phyloP scores from a whole-genome alignment of 2,329 filamentous ascomycete genomes.

The Furcasterigmium furcatum region DNA sequence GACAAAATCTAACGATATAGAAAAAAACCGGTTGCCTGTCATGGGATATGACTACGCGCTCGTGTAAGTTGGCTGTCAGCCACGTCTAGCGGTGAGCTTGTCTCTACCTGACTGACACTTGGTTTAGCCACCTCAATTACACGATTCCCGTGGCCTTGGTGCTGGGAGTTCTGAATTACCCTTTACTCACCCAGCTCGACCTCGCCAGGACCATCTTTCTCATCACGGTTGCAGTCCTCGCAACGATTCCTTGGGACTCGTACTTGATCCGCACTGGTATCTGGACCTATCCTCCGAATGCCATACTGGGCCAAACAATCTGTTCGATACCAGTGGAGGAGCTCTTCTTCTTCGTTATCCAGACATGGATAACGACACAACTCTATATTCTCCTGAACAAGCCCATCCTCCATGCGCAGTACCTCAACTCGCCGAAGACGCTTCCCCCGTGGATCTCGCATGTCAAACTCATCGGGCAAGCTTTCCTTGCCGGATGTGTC shows the following conservation, averaged over 20 bases:
- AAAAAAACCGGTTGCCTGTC: conserved; percentile 9
- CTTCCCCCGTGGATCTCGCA: conserved; percentile 16
- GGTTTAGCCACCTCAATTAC: conserved; percentile 59
- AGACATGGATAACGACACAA: conserved; percentile 70
- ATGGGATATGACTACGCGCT: conserved; percentile 62
- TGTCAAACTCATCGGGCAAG: conserved; percentile 44
- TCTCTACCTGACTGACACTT: neutral
- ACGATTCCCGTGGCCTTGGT: conserved; percentile 61
- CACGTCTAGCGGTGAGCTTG: too few relatives aligned
- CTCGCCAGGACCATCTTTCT: conserved; percentile 60
- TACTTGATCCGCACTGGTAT: conserved; percentile 66
- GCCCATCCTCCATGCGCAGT: conserved; percentile 49
- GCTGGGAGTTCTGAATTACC: conserved; percentile 56
- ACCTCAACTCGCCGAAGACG: conserved; percentile 27
- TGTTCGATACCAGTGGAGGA: conserved; percentile 69
- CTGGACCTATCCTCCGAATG: conserved; percentile 68
- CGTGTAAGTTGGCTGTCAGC: conserved; percentile 44
- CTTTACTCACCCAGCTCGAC: conserved; percentile 60
- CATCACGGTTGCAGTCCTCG: conserved; percentile 58
- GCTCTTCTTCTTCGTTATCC: conserved; percentile 74
- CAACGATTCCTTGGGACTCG: conserved; percentile 75
- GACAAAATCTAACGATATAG: too few relatives aligned
- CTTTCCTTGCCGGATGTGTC: conserved; percentile 41
- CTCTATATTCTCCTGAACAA: conserved; percentile 68
- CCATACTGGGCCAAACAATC: conserved; percentile 59